phyloP scores from a whole-genome alignment of 202 grass and related monocot genomes.

The Dendrocalamus latiflorus region DNA sequence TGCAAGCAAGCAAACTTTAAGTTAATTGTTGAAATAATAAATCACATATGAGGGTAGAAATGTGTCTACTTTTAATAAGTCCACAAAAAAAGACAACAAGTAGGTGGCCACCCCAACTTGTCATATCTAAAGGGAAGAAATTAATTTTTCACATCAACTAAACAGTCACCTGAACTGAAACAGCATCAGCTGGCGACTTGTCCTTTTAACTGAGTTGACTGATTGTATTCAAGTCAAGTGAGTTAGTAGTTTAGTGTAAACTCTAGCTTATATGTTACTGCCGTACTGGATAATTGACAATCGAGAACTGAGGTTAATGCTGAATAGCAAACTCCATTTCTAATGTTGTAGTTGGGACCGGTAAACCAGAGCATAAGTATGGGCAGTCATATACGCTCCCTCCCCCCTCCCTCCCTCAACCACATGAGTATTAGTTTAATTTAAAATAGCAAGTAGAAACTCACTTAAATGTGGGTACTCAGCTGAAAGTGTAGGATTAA shows the following conservation, averaged over 20 bases:
- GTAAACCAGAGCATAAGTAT: not conserved
- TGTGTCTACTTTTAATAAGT: not conserved
- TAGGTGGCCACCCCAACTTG: not conserved
- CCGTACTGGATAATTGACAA: not conserved
- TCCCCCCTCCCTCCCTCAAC: not conserved
- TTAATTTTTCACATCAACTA: not conserved
- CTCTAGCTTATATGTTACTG: not conserved
- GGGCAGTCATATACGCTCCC: not conserved
- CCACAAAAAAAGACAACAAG: not conserved
- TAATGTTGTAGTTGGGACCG: not conserved
- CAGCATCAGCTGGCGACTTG: not conserved
- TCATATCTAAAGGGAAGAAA: not conserved
- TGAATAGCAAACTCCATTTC: not conserved
- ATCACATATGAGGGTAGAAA: not conserved
- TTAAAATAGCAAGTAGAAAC: not conserved
- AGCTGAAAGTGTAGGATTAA: not conserved
- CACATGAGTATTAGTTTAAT: not conserved
- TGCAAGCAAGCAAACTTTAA: not conserved
- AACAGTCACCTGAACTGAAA: slow-evolving; percentile 1
- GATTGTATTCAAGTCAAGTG: not conserved
- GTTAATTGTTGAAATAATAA: not conserved
- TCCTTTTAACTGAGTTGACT: not conserved
- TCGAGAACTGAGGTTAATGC: not conserved
- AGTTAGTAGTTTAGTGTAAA: not conserved
- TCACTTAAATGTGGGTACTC: not conserved